A percentile compares a stretch with the other conserved stretches of the same genome.
These are phyloP conservation scores for Colletotrichum simmondsii DNA, from an alignment of 2,329 filamentous ascomycete genomes.

Conservation along the genomic window DNA sequence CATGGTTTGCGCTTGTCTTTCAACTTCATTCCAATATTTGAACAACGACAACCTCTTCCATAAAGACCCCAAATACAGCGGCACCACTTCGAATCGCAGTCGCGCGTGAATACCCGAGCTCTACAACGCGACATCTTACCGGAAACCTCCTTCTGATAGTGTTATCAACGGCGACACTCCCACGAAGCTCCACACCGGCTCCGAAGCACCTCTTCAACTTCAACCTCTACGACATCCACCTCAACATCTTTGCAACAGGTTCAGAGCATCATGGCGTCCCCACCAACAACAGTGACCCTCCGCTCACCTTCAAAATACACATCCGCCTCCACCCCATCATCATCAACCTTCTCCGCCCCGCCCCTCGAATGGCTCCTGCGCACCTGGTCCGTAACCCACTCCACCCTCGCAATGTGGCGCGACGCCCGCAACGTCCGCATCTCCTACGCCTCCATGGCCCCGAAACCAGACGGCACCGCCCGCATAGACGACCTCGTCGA, in stretches of 20 bases:
- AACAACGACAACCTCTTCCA: neutral
- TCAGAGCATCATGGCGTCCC: conserved; percentile 26
- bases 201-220: neutral
- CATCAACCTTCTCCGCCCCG: conserved; percentile 52
- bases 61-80: neutral
- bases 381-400: conserved; percentile 81
- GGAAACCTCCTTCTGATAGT: neutral
- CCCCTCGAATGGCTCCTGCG: conserved; percentile 69
- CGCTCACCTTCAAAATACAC: conserved; percentile 61
- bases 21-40: neutral
- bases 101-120: neutral
- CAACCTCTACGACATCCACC: neutral
- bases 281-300: conserved; percentile 29
- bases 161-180: neutral
- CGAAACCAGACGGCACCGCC: conserved; percentile 48
- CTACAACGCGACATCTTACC: neutral
- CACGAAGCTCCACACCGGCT: neutral
- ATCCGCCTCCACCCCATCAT: conserved; percentile 37
- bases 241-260: neutral
- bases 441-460: conserved; percentile 71
- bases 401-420: conserved; percentile 83
- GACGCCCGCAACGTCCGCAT: conserved; percentile 83
- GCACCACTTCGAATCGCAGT: neutral
- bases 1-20: conserved; percentile 1
- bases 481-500: conserved; percentile 79